Evolutionary conservation across 805 yeast genomes (phyloP), one percentile per base, ranked within the genome.

Genomic region (Metschnikowia borealis): DNA sequence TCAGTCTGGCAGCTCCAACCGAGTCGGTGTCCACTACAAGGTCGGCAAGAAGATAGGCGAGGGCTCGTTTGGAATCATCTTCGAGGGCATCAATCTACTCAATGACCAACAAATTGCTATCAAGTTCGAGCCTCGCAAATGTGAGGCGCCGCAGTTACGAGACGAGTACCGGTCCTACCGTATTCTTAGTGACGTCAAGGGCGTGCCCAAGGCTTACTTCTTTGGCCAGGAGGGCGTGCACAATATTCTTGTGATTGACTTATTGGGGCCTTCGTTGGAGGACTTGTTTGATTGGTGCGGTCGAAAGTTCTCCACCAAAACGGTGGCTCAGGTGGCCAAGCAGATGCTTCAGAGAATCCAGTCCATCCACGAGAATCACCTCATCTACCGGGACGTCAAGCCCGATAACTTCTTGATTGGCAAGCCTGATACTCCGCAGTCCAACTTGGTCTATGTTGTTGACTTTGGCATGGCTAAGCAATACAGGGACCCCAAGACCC

Each of bases 381-480:
- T 94, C 58, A 94, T 94, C 56, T 94, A 91, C 70, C 81, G 99
- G 63, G 99, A 94, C 70, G 94, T 94, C 68, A 94, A 94, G 69
- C 99, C 99, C 0, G 99, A 94, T 68, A 94, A 94, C 73, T 94
- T 94, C 61, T 77, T 94, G 57, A 89, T 94, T 62, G 98, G 98
- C 15, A 82, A 90, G 63, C 95, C 94, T 11, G 87, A 85, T 40
- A 79, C 89, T 38, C 82, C 87, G 14, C 87, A 88, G 60, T 96
- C 91, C 51, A 90, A 91, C 65, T 78, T 80, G 51, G 88, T 94
- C 47, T 90, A 89, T 70, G 77, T 94, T 55, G 96, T 94, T 49
- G 99, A 94, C 71, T 94, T 94, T 66, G 99, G 99, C 56, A 94
- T 94, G 98, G 98, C 98, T 31, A 94, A 94, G 70, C 95, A 89